Percentiles rank a stretch among this genome's conserved stretches.
phyloP scores from a whole-genome alignment of 2,329 filamentous ascomycete genomes.

The Xylaria hypoxylon region DNA sequence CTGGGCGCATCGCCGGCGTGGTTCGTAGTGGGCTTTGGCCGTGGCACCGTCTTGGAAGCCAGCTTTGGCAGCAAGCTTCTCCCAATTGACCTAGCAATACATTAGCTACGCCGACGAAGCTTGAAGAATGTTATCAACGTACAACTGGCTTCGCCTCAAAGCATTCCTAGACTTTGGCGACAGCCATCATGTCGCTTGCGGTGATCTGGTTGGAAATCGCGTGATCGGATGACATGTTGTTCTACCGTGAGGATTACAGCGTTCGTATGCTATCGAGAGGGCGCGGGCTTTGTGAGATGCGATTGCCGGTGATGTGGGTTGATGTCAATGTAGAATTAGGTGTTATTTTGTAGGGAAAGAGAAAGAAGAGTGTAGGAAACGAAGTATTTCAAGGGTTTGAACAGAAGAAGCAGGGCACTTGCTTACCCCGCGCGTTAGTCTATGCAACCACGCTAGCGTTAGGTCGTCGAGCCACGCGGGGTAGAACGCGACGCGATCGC shows the following conservation, averaged over 20 bases:
- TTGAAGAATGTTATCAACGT: neutral
- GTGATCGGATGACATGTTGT: constrained; percentile 6
- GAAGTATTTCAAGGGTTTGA: neutral
- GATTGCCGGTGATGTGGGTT: constrained; percentile 4
- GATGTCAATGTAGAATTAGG: neutral
- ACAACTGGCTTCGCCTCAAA: constrained; percentile 21
- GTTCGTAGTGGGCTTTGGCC: constrained; percentile 20
- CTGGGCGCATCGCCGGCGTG: neutral
- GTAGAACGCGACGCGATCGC: constrained; percentile 1
- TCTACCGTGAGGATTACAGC: constrained; percentile 1
- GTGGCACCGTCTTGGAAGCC: constrained; percentile 19
- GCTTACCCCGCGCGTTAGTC: constrained; percentile 1
- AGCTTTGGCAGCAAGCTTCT: constrained; percentile 24
- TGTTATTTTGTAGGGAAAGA: constrained; percentile 9
- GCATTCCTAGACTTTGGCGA: constrained; percentile 27
- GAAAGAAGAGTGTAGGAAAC: neutral
- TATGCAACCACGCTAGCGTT: neutral
- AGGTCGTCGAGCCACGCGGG: neutral
- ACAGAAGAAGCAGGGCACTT: constrained; percentile 3
- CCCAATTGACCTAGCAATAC: constrained; percentile 11
- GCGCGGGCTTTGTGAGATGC: neutral
- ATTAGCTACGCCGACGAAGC: constrained; percentile 4
- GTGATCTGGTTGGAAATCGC: constrained; percentile 16
- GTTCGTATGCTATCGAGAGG: constrained; percentile 3
- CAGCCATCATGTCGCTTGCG: constrained; percentile 12